Base-by-base conservation (phyloP, 805 yeast species). In the Ogataea degrootiae region DNA sequence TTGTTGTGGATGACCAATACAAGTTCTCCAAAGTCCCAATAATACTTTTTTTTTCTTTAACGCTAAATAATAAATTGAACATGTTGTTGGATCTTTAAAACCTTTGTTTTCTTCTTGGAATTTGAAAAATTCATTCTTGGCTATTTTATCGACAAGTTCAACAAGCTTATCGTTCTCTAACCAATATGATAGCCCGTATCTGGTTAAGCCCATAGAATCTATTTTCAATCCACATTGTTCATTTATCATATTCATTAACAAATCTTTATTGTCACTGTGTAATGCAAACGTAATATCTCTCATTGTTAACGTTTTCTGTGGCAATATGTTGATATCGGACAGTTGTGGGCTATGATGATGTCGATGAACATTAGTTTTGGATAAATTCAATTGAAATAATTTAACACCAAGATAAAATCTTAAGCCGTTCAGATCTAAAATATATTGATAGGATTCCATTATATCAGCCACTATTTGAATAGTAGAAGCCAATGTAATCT, bases 201-300 rank as follows among this genome's bases (percentile, higher is more conserved):
- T 78, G 49, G 73, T 68, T 2, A 84, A 80, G 39, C 69, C 68
- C 1, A 70, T 63, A 94, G 96, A 88, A 2, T 78, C 72, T 37
- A 87, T 53, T 50, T 73, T 68, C 39, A 62, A 46, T 48, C 64
- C 69, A 49, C 51, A 71, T 69, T 40, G 79, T 62, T 43, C 72
- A 44, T 73, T 70, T 14, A 84, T 69, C 7, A 76, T 55, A 41
- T 74, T 72, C 12, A 85, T 64, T 17, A 92, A 61, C 31, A 87
- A 60, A 44, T 85, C 90, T 53, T 85, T 87, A 50, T 87, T 82
- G 40, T 81, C 85, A 46, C 94, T 83, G 64, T 89, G 95, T 22
- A 87, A 67, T 0, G 96, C 98, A 91, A 96, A 92, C 43, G 77
- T 76, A 45, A 85, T 76, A 65, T 92, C 97, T 58, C 98, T 74